A percentile compares a stretch with the other conserved stretches of the same genome.
These are phyloP conservation scores for Puccinia sorghi DNA, from an alignment of 1,284 basidiomycete genomes.

Conservation along the genomic window DNA sequence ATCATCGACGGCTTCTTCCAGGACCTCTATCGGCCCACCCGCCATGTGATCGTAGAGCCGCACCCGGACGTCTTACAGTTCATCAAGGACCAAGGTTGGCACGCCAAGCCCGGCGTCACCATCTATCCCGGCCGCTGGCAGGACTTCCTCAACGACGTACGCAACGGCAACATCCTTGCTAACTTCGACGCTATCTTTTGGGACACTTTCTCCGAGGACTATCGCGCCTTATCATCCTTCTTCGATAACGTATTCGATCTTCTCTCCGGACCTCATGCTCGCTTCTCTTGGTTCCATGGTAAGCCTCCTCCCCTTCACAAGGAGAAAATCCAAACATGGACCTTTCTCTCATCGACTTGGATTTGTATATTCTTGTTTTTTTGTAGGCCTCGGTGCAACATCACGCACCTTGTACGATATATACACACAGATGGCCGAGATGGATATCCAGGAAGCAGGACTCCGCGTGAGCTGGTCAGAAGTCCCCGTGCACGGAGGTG, in stretches of 20 bases:
- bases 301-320: no score
- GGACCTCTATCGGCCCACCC: conserved; percentile 60
- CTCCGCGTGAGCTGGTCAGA: conserved; percentile 36
- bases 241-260: conserved; percentile 39
- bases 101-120: conserved; percentile 71
- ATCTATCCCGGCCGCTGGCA: conserved; percentile 92
- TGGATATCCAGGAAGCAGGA: conserved; percentile 36
- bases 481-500: conserved; percentile 32
- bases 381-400: conserved; percentile 45
- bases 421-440: conserved; percentile 40
- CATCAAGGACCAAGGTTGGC: conserved; percentile 76
- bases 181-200: conserved; percentile 46
- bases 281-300: conserved; percentile 50
- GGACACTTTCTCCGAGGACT: conserved; percentile 49
- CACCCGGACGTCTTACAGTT: conserved; percentile 84
- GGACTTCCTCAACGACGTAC: conserved; percentile 60
- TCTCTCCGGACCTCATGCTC: conserved; percentile 16
- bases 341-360: neutral
- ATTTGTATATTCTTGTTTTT: neutral
- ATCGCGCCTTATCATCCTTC: conserved; percentile 14
- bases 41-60: conserved; percentile 91
- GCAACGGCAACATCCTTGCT: neutral
- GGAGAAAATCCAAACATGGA: neutral
- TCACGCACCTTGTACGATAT: conserved; percentile 41
- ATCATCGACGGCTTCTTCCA: conserved; percentile 38